Percentiles rank a stretch among this genome's conserved stretches.
Evolutionary conservation across 2,329 filamentous ascomycete species (phyloP).

Genomic region (Trichophyton schoenleinii): DNA sequence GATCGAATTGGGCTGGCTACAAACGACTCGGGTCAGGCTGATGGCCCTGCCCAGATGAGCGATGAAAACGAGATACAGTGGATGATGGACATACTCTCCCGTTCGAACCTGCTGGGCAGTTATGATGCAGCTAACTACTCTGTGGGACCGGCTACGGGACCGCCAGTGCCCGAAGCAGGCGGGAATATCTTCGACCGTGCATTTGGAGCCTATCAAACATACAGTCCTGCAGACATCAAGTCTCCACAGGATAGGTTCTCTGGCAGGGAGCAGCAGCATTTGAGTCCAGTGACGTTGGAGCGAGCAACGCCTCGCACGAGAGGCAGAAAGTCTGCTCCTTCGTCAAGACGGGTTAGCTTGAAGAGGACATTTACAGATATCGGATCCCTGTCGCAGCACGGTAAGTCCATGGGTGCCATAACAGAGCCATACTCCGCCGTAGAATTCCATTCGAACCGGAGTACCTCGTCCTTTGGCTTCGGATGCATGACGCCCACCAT

Average conservation of each 20-base stretch:
- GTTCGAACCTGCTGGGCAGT: conserved; percentile 63
- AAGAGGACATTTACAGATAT: conserved; percentile 85
- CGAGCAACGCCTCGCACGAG: conserved; percentile 21
- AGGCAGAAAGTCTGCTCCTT: conserved; percentile 34
- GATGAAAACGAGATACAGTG: conserved; percentile 80
- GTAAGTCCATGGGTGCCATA: conserved; percentile 72
- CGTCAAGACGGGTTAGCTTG: conserved; percentile 52
- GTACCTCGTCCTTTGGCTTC: conserved; percentile 25
- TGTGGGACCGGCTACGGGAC: conserved; percentile 64
- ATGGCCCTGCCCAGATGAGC: conserved; percentile 66
- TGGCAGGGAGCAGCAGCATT: background rate
- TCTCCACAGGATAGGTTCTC: conserved; percentile 2
- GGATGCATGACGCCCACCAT: conserved; percentile 41
- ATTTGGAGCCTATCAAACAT: conserved; percentile 43
- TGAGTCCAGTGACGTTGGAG: conserved; percentile 12
- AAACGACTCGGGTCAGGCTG: conserved; percentile 62
- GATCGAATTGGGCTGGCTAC: conserved; percentile 76
- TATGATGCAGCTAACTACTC: conserved; percentile 40
- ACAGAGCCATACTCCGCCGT: conserved; percentile 61
- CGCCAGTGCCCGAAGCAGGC: conserved; percentile 52
- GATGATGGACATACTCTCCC: conserved; percentile 77
- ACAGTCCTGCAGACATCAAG: background rate
- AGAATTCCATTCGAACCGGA: conserved; percentile 33
- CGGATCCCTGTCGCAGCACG: conserved; percentile 59
- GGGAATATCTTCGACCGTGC: conserved; percentile 77